A percentile compares a stretch with the other conserved stretches of the same genome.
These are phyloP conservation scores for Gossypium mustelinum DNA, from an alignment of 345 rosid genomes.

Conservation along the genomic window DNA sequence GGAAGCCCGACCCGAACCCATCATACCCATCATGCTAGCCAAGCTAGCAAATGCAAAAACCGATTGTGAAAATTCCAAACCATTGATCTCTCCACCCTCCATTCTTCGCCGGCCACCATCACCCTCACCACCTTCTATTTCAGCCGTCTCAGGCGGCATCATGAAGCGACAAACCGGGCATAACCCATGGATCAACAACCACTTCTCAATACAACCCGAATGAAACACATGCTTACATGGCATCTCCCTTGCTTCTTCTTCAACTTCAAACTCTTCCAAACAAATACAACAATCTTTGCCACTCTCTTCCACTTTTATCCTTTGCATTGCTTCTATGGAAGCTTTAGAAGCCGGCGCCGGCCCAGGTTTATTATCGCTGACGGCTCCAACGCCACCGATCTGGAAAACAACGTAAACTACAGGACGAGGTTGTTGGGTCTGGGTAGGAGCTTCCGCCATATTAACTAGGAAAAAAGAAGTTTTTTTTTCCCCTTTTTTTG, in stretches of 20 bases:
- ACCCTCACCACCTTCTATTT: not conserved
- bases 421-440: not conserved
- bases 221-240: slow-evolving; percentile 26
- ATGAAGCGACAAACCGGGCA: slow-evolving; percentile 20
- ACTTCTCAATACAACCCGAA: slow-evolving; percentile 22
- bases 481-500: not conserved
- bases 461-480: not conserved
- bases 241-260: slow-evolving; percentile 17
- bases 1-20: not conserved
- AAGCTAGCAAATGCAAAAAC: not conserved
- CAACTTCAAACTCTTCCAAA: slow-evolving; percentile 11
- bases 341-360: slow-evolving; percentile 20
- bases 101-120: not conserved
- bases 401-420: not conserved
- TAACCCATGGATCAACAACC: slow-evolving; percentile 17
- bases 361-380: not conserved
- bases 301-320: not conserved
- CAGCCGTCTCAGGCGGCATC: not conserved
- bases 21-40: not conserved
- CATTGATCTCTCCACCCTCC: not conserved
- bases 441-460: not conserved
- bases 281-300: slow-evolving; percentile 19
- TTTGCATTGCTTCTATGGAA: slow-evolving; percentile 21
- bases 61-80: not conserved
- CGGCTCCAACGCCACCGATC: not conserved